A percentile compares a stretch with the other conserved stretches of the same genome.
Conservation (phyloP, 1,139 yeast genomes). For the Spencermartinsiella ligniputridi region DNA sequence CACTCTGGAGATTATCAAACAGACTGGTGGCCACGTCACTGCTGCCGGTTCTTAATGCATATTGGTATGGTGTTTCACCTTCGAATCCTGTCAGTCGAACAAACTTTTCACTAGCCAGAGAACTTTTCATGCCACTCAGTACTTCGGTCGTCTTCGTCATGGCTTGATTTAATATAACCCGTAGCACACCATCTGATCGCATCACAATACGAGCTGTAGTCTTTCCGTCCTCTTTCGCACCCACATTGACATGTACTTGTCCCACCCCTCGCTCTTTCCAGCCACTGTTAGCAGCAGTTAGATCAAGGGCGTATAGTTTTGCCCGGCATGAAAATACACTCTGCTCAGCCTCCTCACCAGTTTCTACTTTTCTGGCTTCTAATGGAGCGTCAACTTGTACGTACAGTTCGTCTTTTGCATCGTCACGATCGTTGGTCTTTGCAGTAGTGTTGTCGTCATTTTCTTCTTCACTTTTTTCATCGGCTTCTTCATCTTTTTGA, state of each 20-base stretch:
- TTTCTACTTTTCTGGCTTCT: conserved; percentile 49
- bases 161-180: conserved; percentile 77
- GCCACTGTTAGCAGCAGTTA: conserved; percentile 61
- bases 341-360: conserved; percentile 89
- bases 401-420: conserved; percentile 23
- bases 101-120: conserved; percentile 73
- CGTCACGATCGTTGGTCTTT: conserved; percentile 13
- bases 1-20: conserved; percentile 46
- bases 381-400: conserved; percentile 28
- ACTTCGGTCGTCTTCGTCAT: conserved; percentile 56
- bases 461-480: conserved; percentile 13
- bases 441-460: conserved; percentile 11
- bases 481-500: conserved; percentile 4
- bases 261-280: conserved; percentile 98
- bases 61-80: conserved; percentile 69
- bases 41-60: conserved; percentile 68
- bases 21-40: conserved; percentile 58
- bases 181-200: conserved; percentile 84
- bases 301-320: conserved; percentile 71
- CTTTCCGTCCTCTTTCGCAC: conserved; percentile 24
- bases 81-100: conserved; percentile 61
- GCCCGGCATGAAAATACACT: conserved; percentile 68
- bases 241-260: conserved; percentile 63
- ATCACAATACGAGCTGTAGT: conserved; percentile 62
- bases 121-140: conserved; percentile 78